Base-by-base conservation (phyloP, 495 filamentous ascomycete species). In the Penicillium diatomitis region DNA sequence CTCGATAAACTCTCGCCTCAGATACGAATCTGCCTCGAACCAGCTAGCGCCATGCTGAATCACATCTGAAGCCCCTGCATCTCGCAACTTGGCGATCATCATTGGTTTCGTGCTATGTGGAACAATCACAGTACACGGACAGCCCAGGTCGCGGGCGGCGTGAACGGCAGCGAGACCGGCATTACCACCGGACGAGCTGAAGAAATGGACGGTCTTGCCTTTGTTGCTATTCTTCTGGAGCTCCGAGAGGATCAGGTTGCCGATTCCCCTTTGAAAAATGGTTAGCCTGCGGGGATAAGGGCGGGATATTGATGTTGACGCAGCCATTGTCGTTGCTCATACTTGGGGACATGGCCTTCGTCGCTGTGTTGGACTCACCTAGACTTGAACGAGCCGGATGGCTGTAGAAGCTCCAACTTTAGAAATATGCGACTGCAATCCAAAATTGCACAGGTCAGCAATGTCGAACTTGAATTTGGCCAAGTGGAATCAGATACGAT, bases 341-440 rank as follows among this genome's bases (percentile, higher is more conserved):
- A 20, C 20, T 20, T 2, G 20, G n/a, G 10, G 27, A n/a, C 9
- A 8, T 30, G 40, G 8, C 28, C 32, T 10, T 40, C 6, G 29
- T 20, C 6, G 37, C 35, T 32, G 33, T 6, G 29, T 29, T 20
- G n/a, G 39, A 51, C 54, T n/a, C 68, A 79, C 74, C 88, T 81
- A 8, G 90, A 92, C 65, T 96, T 97, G 77, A 96, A 97, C 5
- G 88, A 91, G 33, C 88, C 89, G 0, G 85, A 85, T 2, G 91
- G 91, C 58, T 97, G 91, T 46, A 91, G 78, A 56, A 84, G 83
- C 41, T 97, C 91, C 38, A 96, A 76, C 65, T 97, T 97, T 58
- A 97, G 83, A 63, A 84, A 90, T 58, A 97, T 78, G 60, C 78
- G 77, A 61, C 82, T 85, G 52, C 11, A 8, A 20, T 20, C 20